Evolutionary conservation across 116 monocot species (phyloP).

Genomic region (Posidonia oceanica): DNA sequence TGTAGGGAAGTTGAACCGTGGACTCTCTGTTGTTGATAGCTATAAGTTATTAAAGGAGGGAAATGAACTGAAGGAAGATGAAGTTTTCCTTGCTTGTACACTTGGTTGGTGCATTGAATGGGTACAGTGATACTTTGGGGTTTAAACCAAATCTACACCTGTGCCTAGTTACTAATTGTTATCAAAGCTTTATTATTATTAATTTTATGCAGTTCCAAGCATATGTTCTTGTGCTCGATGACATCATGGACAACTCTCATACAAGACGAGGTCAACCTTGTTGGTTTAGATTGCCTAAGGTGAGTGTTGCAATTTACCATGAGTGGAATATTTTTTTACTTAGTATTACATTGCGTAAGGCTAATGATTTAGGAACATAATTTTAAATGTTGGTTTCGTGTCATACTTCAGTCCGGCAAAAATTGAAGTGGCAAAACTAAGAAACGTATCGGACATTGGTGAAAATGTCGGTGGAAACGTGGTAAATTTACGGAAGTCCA

Average conservation of each 20-base stretch:
- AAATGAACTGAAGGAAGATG: conserved; percentile 48
- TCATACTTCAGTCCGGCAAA: too few species aligned
- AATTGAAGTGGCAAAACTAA: too few species aligned
- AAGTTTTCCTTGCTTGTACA: conserved; percentile 55
- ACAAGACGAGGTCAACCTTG: conserved; percentile 94
- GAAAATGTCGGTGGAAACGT: too few species aligned
- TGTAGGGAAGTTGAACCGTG: conserved; percentile 88
- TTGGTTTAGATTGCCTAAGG: conserved; percentile 90
- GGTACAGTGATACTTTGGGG: conserved; percentile 27
- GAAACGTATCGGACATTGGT: too few species aligned
- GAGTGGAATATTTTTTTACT: too few species aligned
- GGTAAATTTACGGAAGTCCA: too few species aligned
- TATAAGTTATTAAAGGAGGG: conserved; percentile 78
- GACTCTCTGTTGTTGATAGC: conserved; percentile 91
- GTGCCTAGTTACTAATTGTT: background rate
- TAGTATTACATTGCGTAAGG: too few species aligned
- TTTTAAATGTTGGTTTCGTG: too few species aligned
- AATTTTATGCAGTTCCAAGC: conserved; percentile 74
- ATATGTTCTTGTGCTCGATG: conserved; percentile 95
- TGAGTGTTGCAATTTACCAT: conserved; percentile 4
- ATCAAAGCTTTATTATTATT: too few species aligned
- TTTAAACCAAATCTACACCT: background rate
- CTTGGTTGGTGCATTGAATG: conserved; percentile 99
- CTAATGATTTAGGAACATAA: too few species aligned
- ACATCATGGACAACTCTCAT: conserved; percentile 90